Evolutionary conservation across 169 alveolate species (phyloP).

Genomic region (Plasmodium relictum): DNA sequence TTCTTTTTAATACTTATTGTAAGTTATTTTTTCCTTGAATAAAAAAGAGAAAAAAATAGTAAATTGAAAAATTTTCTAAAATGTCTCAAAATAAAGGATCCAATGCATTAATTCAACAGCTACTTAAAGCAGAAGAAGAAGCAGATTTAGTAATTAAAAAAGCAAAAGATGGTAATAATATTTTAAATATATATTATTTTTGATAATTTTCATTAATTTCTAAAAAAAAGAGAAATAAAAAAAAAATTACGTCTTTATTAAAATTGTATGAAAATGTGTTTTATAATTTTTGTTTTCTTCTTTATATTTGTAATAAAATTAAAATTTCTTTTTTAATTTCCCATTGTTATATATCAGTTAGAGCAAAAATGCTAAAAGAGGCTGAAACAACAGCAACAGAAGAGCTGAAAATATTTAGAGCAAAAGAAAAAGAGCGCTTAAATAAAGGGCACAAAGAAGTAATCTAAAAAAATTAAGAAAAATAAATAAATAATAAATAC

Average conservation of each 20-base stretch:
- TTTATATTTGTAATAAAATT: neutral
- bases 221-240: neutral
- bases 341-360: constrained; percentile 63
- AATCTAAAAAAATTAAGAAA: constrained; percentile 2
- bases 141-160: constrained; percentile 86
- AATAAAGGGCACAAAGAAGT: constrained; percentile 81
- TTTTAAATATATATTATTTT: neutral
- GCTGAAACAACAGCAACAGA: constrained; percentile 86
- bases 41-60: neutral
- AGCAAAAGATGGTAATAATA: constrained; percentile 85
- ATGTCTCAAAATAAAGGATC: constrained; percentile 80
- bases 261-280: neutral
- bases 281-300: too few species aligned
- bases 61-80: neutral
- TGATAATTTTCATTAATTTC: neutral
- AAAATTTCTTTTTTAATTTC: neutral
- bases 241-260: too few species aligned
- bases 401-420: constrained; percentile 82
- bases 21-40: neutral
- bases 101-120: constrained; percentile 85
- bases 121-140: constrained; percentile 88
- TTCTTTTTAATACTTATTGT: neutral
- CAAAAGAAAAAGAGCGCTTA: constrained; percentile 83
- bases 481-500: too few species aligned
- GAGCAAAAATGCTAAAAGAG: constrained; percentile 86